Percentiles rank a stretch among this genome's conserved stretches.
phyloP scores from a whole-genome alignment of 306 rosid species.

The Ochetophila trinervis region DNA sequence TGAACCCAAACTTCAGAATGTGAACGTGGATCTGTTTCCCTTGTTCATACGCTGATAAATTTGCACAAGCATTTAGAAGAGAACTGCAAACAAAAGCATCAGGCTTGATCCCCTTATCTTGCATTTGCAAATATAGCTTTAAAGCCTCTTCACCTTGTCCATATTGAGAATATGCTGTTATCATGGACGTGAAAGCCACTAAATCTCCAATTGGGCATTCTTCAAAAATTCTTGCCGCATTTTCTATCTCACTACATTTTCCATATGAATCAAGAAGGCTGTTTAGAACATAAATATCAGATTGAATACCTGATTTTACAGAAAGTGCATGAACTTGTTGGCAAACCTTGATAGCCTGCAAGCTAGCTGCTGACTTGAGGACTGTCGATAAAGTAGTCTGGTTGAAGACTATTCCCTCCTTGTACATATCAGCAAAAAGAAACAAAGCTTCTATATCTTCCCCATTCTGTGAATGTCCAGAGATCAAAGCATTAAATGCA shows the following conservation, averaged over 20 bases:
- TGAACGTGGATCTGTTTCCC: conserved; percentile 93
- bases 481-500: conserved; percentile 75
- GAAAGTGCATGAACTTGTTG: conserved; percentile 70
- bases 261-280: conserved; percentile 86
- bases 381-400: conserved; percentile 73
- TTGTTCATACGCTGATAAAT: conserved; percentile 79
- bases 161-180: conserved; percentile 75
- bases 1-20: conserved; percentile 65
- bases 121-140: conserved; percentile 74
- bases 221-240: conserved; percentile 61
- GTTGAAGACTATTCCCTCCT: conserved; percentile 58
- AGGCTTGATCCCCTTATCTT: conserved; percentile 42
- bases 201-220: conserved; percentile 67
- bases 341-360: conserved; percentile 50
- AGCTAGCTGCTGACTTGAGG: conserved; percentile 69
- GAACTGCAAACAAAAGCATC: conserved; percentile 86
- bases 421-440: conserved; percentile 49
- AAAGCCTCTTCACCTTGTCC: conserved; percentile 80
- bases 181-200: conserved; percentile 90
- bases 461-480: conserved; percentile 61
- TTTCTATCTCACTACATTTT: conserved; percentile 54
- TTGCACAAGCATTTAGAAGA: conserved; percentile 83
- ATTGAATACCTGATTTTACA: conserved; percentile 63
- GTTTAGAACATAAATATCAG: conserved; percentile 63
- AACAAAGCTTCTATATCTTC: conserved; percentile 58